Evolutionary conservation across 2,329 filamentous ascomycete genomes (phyloP), one percentile per base, ranked within the genome.

Genomic region (Cladosporium sp.): DNA sequence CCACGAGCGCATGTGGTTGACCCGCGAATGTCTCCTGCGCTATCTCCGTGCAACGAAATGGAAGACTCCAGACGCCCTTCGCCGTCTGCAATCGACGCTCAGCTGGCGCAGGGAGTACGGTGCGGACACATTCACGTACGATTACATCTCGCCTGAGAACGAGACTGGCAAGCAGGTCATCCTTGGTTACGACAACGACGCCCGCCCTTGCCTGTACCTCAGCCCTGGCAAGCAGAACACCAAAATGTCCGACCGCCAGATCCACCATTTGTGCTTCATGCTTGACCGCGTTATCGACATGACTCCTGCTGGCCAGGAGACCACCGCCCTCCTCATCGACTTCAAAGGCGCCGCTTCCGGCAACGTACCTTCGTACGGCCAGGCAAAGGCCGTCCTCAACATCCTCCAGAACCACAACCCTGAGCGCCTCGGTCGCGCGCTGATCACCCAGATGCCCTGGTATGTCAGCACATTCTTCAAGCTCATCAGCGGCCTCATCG

Each of bases 321-420:
- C 83, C 44, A 72, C 95, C 54, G 86, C 87, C 41, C 77, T 98
- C 52, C 76, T 97, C 61, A 91, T 97, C 71, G 92, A 96, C 74
- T 97, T 95, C 77, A 89, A 89, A 70, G 80, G 85, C 55, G 85
- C 84, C 60, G 87, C 86, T 68, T 82, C 78, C 54, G 83, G 88
- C 52, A 82, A 85, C 63, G 89, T 90, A 64, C 89, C 92, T 8
- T 83, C 83, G 9, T 75, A 96, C 53, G 80, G 80, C 31, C 85
- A 87, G 66, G 89, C 87, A 5, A 83, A 87, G 61, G 85, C 95
- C 73, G 87, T 91, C n/a, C 74, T 98, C 62, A 79, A 85, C 68
- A 95, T 98, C 61, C 77, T 98, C 56, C 93, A 98, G 73, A 91
- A 86, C 59, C 91, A 98, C 73, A 97, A 97, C 68, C 93, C 93